Conservation (phyloP, 768 basidiomycete genomes). For the Tremella mesenterica region DNA sequence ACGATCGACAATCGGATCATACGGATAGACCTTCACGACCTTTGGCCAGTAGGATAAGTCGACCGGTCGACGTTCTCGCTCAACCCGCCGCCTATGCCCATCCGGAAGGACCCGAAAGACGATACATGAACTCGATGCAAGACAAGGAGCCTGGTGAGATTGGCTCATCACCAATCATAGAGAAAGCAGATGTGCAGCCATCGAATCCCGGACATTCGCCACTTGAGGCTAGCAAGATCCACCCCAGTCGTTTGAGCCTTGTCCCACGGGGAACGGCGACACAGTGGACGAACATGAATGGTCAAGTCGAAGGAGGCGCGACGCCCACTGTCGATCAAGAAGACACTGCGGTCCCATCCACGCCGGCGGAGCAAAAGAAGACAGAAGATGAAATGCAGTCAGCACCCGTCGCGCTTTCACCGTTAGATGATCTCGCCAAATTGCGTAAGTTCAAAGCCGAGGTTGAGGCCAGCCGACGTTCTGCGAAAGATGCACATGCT, state of each 20-base stretch:
- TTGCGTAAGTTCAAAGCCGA: conserved; percentile 18
- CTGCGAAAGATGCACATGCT: conserved; percentile 1
- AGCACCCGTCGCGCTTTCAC: no score
- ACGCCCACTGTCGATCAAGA: no score
- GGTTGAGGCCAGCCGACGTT: conserved; percentile 7
- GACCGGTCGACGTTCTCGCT: not conserved
- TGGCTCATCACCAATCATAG: no score
- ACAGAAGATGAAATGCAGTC: no score
- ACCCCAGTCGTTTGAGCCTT: no score
- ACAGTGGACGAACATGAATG: no score
- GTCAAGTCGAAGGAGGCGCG: no score
- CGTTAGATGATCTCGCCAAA: conserved; percentile 10
- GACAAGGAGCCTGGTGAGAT: not conserved
- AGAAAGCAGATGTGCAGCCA: not conserved
- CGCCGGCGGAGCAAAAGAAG: no score
- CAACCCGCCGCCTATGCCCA: not conserved
- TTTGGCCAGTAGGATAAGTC: not conserved
- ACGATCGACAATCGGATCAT: no score
- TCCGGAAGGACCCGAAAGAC: not conserved
- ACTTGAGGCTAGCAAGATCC: no score
- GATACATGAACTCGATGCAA: not conserved
- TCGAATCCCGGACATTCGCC: not conserved
- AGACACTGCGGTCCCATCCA: not conserved
- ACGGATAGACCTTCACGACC: not conserved
- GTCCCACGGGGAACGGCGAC: no score